These are phyloP conservation scores for Sclerotinia glacialis DNA, from an alignment of 2,329 filamentous ascomycete species.

Conservation along the genomic window DNA sequence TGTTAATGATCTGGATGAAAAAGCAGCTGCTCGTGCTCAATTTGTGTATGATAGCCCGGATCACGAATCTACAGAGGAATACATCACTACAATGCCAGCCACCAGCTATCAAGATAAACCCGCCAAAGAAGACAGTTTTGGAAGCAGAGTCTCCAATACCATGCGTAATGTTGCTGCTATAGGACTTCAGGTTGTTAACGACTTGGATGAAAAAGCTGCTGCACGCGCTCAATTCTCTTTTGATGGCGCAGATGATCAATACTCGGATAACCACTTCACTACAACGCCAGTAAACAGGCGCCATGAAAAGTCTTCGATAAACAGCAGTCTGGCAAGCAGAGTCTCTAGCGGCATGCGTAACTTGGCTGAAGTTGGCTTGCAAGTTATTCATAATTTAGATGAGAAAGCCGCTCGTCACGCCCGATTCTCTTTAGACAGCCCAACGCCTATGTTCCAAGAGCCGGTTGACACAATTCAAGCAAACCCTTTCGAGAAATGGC, in stretches of 20 bases:
- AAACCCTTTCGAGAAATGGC: slow-evolving; percentile 67
- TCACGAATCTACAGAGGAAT: neutral
- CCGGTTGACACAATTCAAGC: slow-evolving; percentile 23
- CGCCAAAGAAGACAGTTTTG: neutral
- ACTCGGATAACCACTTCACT: neutral
- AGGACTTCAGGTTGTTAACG: slow-evolving; percentile 7
- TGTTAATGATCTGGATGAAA: neutral
- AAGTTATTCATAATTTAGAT: slow-evolving; percentile 32
- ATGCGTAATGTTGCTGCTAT: neutral
- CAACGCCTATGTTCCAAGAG: slow-evolving; percentile 23
- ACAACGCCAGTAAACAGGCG: neutral
- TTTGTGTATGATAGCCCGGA: neutral
- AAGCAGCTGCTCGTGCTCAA: neutral
- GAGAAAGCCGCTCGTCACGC: slow-evolving; percentile 18
- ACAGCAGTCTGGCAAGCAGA: slow-evolving; percentile 37
- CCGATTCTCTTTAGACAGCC: slow-evolving; percentile 33
- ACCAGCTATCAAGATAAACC: neutral
- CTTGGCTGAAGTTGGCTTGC: slow-evolving; percentile 44
- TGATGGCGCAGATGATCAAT: neutral
- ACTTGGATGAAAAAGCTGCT: slow-evolving; percentile 12
- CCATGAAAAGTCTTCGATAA: slow-evolving; percentile 29
- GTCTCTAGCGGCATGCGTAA: slow-evolving; percentile 44
- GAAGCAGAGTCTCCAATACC: slow-evolving; percentile 6
- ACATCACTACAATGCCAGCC: neutral
- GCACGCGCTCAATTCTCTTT: slow-evolving; percentile 7